Percentiles rank a stretch among this genome's conserved stretches.
Conservation (phyloP, 768 basidiomycete species). For the Hygrocybe coccinea region DNA sequence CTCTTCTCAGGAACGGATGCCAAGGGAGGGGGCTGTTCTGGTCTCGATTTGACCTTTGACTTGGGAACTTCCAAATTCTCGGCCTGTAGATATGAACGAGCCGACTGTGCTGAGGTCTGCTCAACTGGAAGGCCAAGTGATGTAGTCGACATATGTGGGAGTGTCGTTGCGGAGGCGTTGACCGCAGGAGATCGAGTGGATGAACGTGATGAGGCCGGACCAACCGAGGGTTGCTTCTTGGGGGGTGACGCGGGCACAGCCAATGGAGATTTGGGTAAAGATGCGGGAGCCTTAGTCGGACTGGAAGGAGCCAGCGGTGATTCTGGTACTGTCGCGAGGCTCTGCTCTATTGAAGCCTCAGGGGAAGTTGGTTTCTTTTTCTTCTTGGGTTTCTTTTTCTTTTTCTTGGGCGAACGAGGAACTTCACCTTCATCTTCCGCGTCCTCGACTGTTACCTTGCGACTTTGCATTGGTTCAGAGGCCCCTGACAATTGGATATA, state of each 20-base stretch:
- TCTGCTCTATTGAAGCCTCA: constrained; percentile 14
- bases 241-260: constrained; percentile 18
- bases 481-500: not conserved
- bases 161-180: constrained; percentile 28
- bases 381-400: constrained; percentile 74
- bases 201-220: constrained; percentile 14
- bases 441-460: constrained; percentile 61
- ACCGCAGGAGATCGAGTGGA: constrained; percentile 23
- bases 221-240: constrained; percentile 18
- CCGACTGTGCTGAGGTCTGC: constrained; percentile 58
- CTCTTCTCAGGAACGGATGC: constrained; percentile 42
- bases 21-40: constrained; percentile 50
- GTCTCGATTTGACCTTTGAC: constrained; percentile 66
- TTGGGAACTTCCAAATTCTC: constrained; percentile 47
- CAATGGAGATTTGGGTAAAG: constrained; percentile 14
- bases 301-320: constrained; percentile 18
- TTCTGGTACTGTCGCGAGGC: constrained; percentile 13
- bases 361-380: constrained; percentile 46
- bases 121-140: constrained; percentile 42
- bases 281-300: constrained; percentile 13
- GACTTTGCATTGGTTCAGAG: constrained; percentile 25
- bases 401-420: constrained; percentile 43
- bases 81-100: constrained; percentile 60
- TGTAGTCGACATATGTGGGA: constrained; percentile 22
- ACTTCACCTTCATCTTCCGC: constrained; percentile 65